These are phyloP conservation scores for Echinochloa phyllopogon DNA, from an alignment of 176 grass and related monocot genomes.

Conservation along the genomic window DNA sequence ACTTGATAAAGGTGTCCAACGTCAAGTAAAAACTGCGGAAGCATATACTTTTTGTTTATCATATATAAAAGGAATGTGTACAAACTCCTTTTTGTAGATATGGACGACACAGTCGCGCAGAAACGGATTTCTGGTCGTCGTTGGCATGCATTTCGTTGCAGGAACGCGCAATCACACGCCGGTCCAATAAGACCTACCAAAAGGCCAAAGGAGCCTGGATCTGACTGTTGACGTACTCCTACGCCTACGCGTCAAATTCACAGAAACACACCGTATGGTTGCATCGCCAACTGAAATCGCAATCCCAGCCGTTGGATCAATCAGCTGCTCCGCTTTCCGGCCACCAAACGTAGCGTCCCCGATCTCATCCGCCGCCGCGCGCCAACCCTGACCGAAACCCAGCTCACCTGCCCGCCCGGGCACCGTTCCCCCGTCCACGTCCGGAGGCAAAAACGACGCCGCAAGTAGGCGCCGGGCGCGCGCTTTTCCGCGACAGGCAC, in stretches of 20 bases:
- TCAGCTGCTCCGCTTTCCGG: background rate
- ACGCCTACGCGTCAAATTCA: background rate
- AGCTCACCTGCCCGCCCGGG: background rate
- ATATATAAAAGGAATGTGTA: background rate
- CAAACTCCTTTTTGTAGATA: background rate
- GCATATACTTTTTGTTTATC: background rate
- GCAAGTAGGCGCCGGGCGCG: background rate
- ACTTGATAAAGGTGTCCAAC: background rate
- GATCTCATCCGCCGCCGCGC: background rate
- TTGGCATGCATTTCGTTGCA: background rate
- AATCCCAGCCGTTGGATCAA: background rate
- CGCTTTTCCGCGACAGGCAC: conserved; percentile 13
- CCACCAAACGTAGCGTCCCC: background rate
- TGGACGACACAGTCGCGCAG: background rate
- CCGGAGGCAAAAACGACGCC: conserved; percentile 17
- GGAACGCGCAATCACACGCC: background rate
- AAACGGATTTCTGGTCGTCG: background rate
- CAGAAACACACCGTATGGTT: background rate
- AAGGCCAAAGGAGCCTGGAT: background rate
- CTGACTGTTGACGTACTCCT: background rate
- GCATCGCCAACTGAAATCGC: background rate
- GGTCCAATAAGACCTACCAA: no score
- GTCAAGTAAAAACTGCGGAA: background rate
- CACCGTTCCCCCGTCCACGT: conserved; percentile 7
- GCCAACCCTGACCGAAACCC: background rate